phyloP scores from a whole-genome alignment of 176 grass and related monocot genomes.

The Lolium perenne region DNA sequence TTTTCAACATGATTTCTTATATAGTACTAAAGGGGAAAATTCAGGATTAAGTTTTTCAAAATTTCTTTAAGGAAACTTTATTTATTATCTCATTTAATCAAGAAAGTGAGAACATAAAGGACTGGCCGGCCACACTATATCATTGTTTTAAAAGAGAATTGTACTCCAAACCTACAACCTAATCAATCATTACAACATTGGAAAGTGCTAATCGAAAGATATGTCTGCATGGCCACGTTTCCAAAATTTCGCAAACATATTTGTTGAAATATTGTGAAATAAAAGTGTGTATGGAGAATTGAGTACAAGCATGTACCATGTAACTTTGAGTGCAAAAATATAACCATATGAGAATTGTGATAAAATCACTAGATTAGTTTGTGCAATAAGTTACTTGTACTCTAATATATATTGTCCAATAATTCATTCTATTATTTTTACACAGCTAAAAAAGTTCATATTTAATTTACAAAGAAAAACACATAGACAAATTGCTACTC shows the following conservation, averaged over 20 bases:
- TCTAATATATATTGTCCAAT: not conserved
- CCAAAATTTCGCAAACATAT: not conserved
- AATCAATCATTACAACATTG: not conserved
- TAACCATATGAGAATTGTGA: not conserved
- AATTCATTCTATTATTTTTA: not conserved
- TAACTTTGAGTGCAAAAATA: not conserved
- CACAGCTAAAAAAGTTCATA: not conserved
- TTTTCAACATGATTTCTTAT: not conserved
- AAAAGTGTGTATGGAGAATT: not conserved
- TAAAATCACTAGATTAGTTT: not conserved
- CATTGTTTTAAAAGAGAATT: too few species aligned
- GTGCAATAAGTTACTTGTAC: not conserved
- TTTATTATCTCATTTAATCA: not conserved
- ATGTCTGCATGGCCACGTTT: not conserved
- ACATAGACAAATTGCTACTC: not conserved
- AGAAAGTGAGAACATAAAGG: not conserved
- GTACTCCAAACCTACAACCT: not conserved
- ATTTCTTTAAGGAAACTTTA: not conserved
- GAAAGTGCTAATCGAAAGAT: not conserved
- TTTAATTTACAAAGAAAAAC: not conserved
- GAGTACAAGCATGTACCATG: not conserved
- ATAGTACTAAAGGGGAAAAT: not conserved
- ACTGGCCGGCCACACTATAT: not conserved
- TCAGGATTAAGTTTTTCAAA: not conserved
- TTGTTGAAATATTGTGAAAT: not conserved